Evolutionary conservation across 1,139 yeast species (phyloP).

Genomic region (Blastobotrys arbuscula): DNA sequence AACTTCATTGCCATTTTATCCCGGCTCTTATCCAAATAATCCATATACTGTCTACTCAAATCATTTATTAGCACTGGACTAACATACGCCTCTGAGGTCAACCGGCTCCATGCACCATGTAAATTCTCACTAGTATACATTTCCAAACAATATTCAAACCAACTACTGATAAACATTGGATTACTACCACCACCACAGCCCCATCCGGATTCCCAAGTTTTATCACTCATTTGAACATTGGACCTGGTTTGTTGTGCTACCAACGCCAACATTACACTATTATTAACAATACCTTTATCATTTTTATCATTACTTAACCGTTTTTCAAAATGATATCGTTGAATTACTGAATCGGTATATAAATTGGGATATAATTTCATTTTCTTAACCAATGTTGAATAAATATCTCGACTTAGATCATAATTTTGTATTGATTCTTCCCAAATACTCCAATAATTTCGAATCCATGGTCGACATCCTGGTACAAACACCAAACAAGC

Average conservation of each 20-base stretch:
- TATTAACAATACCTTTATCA: background rate
- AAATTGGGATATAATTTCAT: background rate
- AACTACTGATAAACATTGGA: conserved; percentile 17
- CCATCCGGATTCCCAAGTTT: background rate
- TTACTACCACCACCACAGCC: background rate
- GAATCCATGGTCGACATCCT: conserved; percentile 29
- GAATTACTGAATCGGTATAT: conserved; percentile 8
- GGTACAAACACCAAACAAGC: conserved; percentile 34
- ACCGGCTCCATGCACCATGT: conserved; percentile 18
- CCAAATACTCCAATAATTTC: conserved; percentile 34
- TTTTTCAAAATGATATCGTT: conserved; percentile 26
- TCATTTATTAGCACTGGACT: conserved; percentile 30
- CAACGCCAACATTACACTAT: background rate
- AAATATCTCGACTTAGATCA: conserved; percentile 30
- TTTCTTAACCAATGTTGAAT: background rate
- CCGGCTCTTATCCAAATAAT: conserved; percentile 27
- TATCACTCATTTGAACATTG: background rate
- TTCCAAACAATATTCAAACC: conserved; percentile 31
- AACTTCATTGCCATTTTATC: conserved; percentile 22
- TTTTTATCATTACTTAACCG: conserved; percentile 12
- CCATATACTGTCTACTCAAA: conserved; percentile 29
- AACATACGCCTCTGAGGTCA: conserved; percentile 23
- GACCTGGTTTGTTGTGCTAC: background rate
- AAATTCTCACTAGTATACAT: conserved; percentile 11
- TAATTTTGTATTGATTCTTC: conserved; percentile 32